Evolutionary conservation across 257 asterid genomes (phyloP), one percentile per base, ranked within the genome.

Genomic region (Rauvolfia tetraphylla): DNA sequence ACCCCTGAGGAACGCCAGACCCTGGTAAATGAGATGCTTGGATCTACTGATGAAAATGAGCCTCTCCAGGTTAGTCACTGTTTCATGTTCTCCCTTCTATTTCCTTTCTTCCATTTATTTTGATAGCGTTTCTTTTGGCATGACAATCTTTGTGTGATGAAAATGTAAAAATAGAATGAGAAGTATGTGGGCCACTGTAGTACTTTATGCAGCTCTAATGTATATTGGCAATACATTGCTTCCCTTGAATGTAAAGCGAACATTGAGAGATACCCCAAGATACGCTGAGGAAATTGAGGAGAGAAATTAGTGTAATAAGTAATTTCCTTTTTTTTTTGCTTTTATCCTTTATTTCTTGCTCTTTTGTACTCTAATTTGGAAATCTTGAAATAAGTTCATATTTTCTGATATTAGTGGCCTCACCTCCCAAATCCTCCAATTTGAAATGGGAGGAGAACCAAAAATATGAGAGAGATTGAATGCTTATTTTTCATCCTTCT

Each of bases 21-120:
- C 58, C 51, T 91, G 68, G 97, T 93, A 56, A 74, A 84, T 58
- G 97, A 91, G 92, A 93, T 93, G 90, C 93, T 91, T 78, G 98
- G 96, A 20, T 78, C 85, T 31, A 88, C 87, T 8, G 95, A 87
- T 69, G 97, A 93, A 79, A 86, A 86, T 77, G 98, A 93, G 73
- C 94, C 97, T 59, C 93, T 91, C 76, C 97, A 93, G 96, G 98
- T 93, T 78, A 49, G 93, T 83, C 20, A 20, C 66, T 72, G 10
- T 51, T 72, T 51, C 65, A 44, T 39, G 59, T 31, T 7, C 54
- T 78, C 44, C 38, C 10, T 63, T 27, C 41, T 17, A n/a, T 54
- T 17, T 44, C 75, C 27, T 4, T 33, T 34, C 0, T 22, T 53
- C 9, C 29, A 67, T 3, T 62, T 65, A 54, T 18, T 29, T 61